Conservation (phyloP, 768 basidiomycete species). For the Agrocybe pediades region DNA sequence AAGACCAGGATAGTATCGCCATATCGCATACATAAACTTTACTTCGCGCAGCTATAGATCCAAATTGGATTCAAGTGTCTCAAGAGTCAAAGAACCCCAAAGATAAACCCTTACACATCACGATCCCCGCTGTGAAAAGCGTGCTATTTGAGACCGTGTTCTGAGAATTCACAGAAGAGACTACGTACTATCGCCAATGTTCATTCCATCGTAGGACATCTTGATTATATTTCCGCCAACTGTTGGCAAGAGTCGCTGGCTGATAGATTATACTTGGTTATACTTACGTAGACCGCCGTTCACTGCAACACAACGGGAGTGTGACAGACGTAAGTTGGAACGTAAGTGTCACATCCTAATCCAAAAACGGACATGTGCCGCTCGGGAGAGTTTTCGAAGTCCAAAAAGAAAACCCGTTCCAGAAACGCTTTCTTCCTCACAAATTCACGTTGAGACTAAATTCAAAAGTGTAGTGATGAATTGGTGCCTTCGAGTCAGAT, state of each 20-base stretch:
- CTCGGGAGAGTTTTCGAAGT: slow-evolving; percentile 4
- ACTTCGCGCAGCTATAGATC: no score
- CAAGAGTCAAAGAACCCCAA: no score
- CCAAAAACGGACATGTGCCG: background rate
- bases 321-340: slow-evolving; percentile 18
- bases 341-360: slow-evolving; percentile 13
- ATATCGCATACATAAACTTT: no score
- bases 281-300: no score
- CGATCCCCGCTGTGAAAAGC: slow-evolving; percentile 41
- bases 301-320: slow-evolving; percentile 10
- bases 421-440: background rate
- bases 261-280: background rate
- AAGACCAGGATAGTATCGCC: no score
- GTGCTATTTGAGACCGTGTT: background rate
- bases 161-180: background rate
- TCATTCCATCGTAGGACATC: slow-evolving; percentile 95
- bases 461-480: background rate
- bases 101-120: no score
- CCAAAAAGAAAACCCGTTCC: background rate
- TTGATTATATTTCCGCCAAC: slow-evolving; percentile 25
- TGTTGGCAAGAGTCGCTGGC: slow-evolving; percentile 5
- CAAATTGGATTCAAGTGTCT: no score
- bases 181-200: slow-evolving; percentile 78
- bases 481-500: background rate
- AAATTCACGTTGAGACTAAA: background rate